Evolutionary conservation across 495 filamentous ascomycete genomes (phyloP).

Genomic region (Talaromyces adpressus): DNA sequence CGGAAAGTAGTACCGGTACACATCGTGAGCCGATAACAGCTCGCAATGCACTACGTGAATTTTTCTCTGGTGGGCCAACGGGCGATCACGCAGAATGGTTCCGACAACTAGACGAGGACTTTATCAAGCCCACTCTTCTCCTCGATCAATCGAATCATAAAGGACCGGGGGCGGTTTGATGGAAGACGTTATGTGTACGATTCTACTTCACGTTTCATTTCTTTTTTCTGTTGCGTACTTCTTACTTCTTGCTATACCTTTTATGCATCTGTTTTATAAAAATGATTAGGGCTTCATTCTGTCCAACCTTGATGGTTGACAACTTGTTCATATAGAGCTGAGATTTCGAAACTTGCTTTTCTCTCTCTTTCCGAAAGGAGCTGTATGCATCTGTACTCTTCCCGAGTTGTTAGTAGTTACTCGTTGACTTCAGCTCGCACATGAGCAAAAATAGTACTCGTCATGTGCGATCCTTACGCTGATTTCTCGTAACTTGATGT

Average conservation of each 20-base stretch:
- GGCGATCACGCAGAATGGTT: constrained; percentile 93
- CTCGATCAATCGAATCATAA: constrained; percentile 63
- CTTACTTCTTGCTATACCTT: constrained; percentile 11
- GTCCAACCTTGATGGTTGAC: neutral
- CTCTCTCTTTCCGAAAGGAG: neutral
- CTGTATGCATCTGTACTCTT: neutral
- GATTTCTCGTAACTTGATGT: neutral
- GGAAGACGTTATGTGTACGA: constrained; percentile 12
- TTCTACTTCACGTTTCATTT: neutral
- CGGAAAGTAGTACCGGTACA: constrained; percentile 14
- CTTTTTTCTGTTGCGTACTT: neutral
- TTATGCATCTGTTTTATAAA: neutral
- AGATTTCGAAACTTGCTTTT: neutral
- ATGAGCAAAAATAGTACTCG: neutral
- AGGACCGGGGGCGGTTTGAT: constrained; percentile 36
- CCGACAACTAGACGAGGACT: constrained; percentile 88
- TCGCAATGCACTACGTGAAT: constrained; percentile 62
- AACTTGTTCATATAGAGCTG: neutral
- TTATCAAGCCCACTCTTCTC: constrained; percentile 88
- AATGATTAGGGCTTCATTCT: neutral
- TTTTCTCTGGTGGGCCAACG: constrained; percentile 61
- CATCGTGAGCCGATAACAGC: constrained; percentile 33
- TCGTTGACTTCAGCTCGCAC: neutral
- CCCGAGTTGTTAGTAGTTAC: no score
- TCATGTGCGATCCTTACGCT: neutral